phyloP scores from a whole-genome alignment of 306 rosid genomes.

The Trifolium fragiferum region DNA sequence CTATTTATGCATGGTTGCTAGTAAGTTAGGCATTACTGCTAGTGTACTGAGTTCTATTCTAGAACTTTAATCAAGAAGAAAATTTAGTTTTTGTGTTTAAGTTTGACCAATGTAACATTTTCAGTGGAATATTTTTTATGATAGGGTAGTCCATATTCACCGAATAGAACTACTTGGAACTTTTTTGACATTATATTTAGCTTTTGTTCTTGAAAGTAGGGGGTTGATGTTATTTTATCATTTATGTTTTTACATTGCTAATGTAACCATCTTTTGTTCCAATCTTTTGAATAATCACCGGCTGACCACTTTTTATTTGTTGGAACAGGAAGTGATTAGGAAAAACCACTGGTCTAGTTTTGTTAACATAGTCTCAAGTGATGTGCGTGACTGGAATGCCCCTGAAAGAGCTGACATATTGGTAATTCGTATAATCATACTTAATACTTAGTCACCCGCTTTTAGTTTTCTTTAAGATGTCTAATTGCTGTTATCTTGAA shows the following conservation, averaged over 20 bases:
- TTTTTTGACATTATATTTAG: neutral
- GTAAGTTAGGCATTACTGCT: neutral
- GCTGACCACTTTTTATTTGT: slow-evolving; percentile 25
- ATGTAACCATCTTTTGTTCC: neutral
- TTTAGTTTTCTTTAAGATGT: neutral
- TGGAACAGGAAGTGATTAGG: slow-evolving; percentile 68
- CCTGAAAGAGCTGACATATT: slow-evolving; percentile 86
- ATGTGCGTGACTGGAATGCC: slow-evolving; percentile 83
- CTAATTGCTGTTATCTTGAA: slow-evolving; percentile 28
- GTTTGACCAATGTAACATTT: neutral
- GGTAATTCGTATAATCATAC: slow-evolving; percentile 51
- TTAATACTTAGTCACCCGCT: neutral
- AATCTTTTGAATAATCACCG: slow-evolving; percentile 16
- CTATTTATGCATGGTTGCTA: slow-evolving; percentile 1
- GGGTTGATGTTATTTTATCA: neutral
- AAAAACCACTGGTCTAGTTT: slow-evolving; percentile 64
- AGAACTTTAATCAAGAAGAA: no score
- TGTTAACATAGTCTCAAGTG: slow-evolving; percentile 71
- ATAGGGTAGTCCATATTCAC: neutral
- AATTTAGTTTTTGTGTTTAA: neutral
- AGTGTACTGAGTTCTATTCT: neutral
- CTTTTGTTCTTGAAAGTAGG: neutral
- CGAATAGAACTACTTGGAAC: neutral
- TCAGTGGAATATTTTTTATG: neutral
- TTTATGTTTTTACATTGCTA: neutral